Base-by-base conservation (phyloP, 192 early-diverging fungal species). In the Bifiguratus adelaidae region DNA sequence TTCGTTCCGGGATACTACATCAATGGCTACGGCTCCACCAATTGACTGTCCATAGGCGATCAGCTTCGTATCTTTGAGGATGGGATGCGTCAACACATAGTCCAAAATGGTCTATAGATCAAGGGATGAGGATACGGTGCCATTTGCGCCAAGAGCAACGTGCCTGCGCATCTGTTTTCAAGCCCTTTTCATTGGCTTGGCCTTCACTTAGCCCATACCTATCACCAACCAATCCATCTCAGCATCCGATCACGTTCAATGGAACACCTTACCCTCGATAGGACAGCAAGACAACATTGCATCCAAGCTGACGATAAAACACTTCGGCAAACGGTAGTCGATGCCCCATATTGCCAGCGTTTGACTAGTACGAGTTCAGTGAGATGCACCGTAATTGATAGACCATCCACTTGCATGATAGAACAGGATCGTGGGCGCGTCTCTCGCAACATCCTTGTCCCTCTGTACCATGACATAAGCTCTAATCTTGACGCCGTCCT, bases 291-390 rank as follows among this genome's bases (percentile, higher is more conserved):
- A 94, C 83, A 11, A 99, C 81, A 65, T 99, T 97, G 66, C 77
- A 80, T 16, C 71, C 65, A 27, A 76, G 73, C 19, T 60, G 57
- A 19, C 67, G 53, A 52, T 86, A 71, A 41, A 96, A 67, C 3
- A 80, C 58, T 44, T 78, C 71, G 18, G 92, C 91, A 38, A 96
- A 89, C 4, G 92, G 93, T 44, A 99, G 69, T 11, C 96, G 75
- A 58, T 99, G 94, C 29, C 96, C 95, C 82, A 97, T 91, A 60
- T 99, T 99, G 23, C 96, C 96, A 15, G 96, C 96, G 53, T 99
- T 99, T 22, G 93, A 92, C 71, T 81, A 13, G 7, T 20, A 23
- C 26, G 20, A 20, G 12, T 29, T 1, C 25, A 16, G 21, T 16
- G n/a, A 58, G 12, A 28, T 44, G 25, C 16, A 15, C 23, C 15